These are phyloP conservation scores for Aaosphaeria arxii DNA, from an alignment of 2,329 filamentous ascomycete species.

Conservation along the genomic window DNA sequence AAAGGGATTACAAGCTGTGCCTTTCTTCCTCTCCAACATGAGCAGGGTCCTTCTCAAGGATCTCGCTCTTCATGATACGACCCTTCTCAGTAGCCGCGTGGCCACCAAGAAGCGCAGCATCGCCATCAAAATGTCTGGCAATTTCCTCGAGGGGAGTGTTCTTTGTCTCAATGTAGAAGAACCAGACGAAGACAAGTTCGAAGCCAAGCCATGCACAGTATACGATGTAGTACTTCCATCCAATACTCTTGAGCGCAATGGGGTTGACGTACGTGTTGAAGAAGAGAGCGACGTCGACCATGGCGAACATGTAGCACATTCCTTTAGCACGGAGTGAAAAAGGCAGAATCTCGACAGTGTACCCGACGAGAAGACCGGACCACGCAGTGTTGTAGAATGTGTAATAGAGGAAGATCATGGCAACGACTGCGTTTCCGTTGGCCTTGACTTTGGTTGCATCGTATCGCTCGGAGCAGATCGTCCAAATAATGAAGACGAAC, in stretches of 20 bases:
- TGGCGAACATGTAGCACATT: constrained; percentile 53
- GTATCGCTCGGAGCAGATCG: constrained; percentile 14
- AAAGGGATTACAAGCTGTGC: too few relatives aligned
- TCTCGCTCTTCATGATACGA: constrained; percentile 14
- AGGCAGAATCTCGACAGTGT: constrained; percentile 48
- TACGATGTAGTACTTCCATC: constrained; percentile 33
- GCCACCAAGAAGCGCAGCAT: constrained; percentile 38
- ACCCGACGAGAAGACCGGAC: constrained; percentile 54
- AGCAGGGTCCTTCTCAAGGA: constrained; percentile 10
- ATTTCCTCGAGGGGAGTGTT: constrained; percentile 24
- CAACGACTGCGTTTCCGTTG: constrained; percentile 44
- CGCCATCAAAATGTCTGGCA: constrained; percentile 22
- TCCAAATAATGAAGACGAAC: constrained; percentile 30
- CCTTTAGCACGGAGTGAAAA: constrained; percentile 49
- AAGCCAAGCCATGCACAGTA: constrained; percentile 30
- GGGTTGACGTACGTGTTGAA: constrained; percentile 59
- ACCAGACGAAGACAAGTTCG: constrained; percentile 29
- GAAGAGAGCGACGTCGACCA: constrained; percentile 57
- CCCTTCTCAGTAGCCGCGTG: constrained; percentile 34
- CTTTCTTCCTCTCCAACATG: constrained; percentile 9
- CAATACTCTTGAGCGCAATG: constrained; percentile 24
- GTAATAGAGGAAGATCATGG: constrained; percentile 50
- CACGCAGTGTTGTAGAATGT: constrained; percentile 53
- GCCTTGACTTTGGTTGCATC: constrained; percentile 12
- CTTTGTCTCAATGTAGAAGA: constrained; percentile 24